phyloP scores from a whole-genome alignment of 2,329 filamentous ascomycete genomes.

The Sporothrix luriei region DNA sequence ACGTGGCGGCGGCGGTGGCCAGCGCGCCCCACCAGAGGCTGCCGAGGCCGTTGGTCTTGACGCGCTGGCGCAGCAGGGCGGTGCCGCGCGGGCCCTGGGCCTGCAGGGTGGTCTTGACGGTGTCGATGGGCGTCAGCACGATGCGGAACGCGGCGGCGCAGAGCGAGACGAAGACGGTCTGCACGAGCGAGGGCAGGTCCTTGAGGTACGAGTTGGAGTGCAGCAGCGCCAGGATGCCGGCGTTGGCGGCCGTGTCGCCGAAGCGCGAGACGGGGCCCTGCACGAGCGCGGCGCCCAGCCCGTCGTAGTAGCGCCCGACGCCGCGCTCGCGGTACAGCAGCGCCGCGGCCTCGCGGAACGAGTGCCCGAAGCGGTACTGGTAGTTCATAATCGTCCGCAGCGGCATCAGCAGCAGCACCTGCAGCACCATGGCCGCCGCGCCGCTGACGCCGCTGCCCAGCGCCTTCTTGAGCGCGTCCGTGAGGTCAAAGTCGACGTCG shows the following conservation, averaged over 20 bases:
- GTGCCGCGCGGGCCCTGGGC: slow-evolving; percentile 51
- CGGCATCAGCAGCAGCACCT: slow-evolving; percentile 53
- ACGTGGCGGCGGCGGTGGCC: slow-evolving; percentile 53
- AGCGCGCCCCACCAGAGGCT: slow-evolving; percentile 56
- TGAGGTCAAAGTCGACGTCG: slow-evolving; percentile 51
- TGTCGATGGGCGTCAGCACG: slow-evolving; percentile 53
- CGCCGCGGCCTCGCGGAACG: slow-evolving; percentile 46
- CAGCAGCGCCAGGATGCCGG: slow-evolving; percentile 52
- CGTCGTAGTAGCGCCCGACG: slow-evolving; percentile 50
- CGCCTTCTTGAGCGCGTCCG: slow-evolving; percentile 49
- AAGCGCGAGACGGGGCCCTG: slow-evolving; percentile 53
- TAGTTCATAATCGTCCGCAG: slow-evolving; percentile 56
- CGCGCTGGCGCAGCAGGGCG: slow-evolving; percentile 47
- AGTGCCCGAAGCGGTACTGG: slow-evolving; percentile 52
- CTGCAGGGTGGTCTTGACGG: slow-evolving; percentile 55
- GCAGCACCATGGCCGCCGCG: slow-evolving; percentile 53
- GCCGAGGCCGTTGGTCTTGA: slow-evolving; percentile 50
- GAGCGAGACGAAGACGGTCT: slow-evolving; percentile 53
- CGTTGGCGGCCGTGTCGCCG: slow-evolving; percentile 54
- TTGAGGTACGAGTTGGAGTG: slow-evolving; percentile 52
- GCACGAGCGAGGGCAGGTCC: slow-evolving; percentile 47
- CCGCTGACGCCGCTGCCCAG: slow-evolving; percentile 53
- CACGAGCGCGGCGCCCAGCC: slow-evolving; percentile 49
- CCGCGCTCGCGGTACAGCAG: slow-evolving; percentile 50
- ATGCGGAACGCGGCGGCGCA: slow-evolving; percentile 53